Base-by-base conservation (phyloP, 495 filamentous ascomycete genomes). In the Aspergillus panamensis region DNA sequence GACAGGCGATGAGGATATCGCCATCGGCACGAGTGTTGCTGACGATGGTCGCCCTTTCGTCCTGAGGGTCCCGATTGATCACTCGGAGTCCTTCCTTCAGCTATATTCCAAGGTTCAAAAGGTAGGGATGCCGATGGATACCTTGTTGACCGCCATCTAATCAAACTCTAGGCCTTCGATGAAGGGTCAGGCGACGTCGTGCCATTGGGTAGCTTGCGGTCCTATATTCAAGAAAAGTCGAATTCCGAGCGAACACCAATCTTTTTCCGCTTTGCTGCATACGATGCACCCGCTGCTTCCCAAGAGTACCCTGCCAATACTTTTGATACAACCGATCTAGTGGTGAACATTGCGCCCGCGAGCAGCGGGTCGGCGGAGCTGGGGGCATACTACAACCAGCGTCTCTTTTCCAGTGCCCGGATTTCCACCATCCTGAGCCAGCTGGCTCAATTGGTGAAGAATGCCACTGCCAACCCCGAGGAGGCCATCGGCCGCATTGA, bases 1-100 rank as follows among this genome's bases (percentile, higher is more conserved):
- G 63, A 79, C 78, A n/a, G 79, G 78, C 32, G 79, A 81, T 57
- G 79, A 81, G 57, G 78, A 81, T 51, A 80, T 81, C 37, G 70
- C 76, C 10, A 65, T 81, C 40, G 78, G 74, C 13, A 81, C 78
- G 7, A 80, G 69, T 49, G 66, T 68, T 9, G 72, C 65, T 31
- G 71, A 74, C 21, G 73, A 74, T 57, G 75, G 77, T 35, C 79
- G 76, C 51, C 77, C 77, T 31, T 80, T 81, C 58, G 73, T 81
- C 54, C 63, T 81, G 13, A 67, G 79, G 32, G 65, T 79, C 9
- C 70, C 73, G 45, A 70, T 80, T 62, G 63, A 71, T 39, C 44
- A 66, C 0, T 64, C 69, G 20, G 75, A 76, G 51, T 69, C 70
- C 14, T 81, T 81, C 48, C 49, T 65, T 20, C 67, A 75, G 58